Base-by-base conservation (phyloP, 2,329 filamentous ascomycete species). In the Gyromitra esculenta region DNA sequence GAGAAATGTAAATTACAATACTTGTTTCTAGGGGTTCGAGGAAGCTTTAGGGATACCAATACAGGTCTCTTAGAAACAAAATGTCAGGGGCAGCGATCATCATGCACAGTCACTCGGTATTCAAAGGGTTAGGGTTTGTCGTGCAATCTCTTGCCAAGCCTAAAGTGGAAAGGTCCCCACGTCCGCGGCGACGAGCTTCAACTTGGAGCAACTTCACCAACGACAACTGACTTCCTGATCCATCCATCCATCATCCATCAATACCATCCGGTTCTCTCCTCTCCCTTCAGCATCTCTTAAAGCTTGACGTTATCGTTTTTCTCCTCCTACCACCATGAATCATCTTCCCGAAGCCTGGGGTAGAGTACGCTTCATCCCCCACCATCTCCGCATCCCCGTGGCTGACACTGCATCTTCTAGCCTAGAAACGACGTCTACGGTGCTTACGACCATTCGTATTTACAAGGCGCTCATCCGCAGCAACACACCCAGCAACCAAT, bases 391-490 rank as follows among this genome's bases (percentile, higher is more conserved):
- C 60, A 65, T 59, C 39, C 25, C 54, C 41, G 48, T 59, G 63
- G 64, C 81, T 84, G 86, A 84, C 59, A 60, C 74, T 76, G 39
- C 48, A 60, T 66, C 60, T 60, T 57, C 78, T 82, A 99, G 96
- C 96, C 96, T 83, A 91, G 96, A 88, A 93, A 99, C 85, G 96
- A 99, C 85, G 88, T 98, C 83, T 99, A 98, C 86, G 96, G 96
- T 81, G 87, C 91, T 82, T 99, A 99, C 85, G 93, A 98, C 85
- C 86, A 88, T 82, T 92, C 94, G 75, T 94, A 95, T 84, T 91
- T 98, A 83, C 89, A 92, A 81, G 86, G 85, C 66, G 82, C 86
- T 31, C 66, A 79, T 50, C 80, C 80, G 75, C 94, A 89, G 83
- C 89, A 94, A 82, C 93, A 96, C 85, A 97, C 96, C 71, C 94